Conservation (phyloP, 148 eudicot species). For the Dianthus caryophyllus region DNA sequence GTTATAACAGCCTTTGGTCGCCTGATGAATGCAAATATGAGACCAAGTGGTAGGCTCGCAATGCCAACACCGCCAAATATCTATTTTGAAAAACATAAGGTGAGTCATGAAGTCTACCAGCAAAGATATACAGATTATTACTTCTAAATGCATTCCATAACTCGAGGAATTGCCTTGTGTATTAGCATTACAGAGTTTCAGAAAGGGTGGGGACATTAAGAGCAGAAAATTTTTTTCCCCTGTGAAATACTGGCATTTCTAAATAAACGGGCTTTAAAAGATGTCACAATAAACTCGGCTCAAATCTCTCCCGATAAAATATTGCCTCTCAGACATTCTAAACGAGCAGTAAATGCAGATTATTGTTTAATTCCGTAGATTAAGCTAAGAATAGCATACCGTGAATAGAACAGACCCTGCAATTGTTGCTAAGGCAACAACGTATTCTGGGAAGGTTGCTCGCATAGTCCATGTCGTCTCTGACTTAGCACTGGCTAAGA, state of each 20-base stretch:
- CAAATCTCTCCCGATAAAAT: not conserved
- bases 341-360: too few relatives aligned
- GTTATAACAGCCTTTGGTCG: conserved; percentile 98
- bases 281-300: not conserved
- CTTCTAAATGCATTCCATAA: not conserved
- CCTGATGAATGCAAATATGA: conserved; percentile 82
- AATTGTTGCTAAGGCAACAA: conserved; percentile 94
- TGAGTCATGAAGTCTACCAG: conserved; percentile 13
- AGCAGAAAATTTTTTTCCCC: too few relatives aligned
- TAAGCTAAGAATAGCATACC: conserved; percentile 45
- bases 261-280: not conserved
- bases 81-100: conserved; percentile 32
- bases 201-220: not conserved
- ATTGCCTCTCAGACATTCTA: not conserved
- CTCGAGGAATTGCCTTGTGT: not conserved
- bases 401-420: conserved; percentile 95
- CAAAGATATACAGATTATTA: conserved; percentile 2
- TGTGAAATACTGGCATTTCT: not conserved
- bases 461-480: conserved; percentile 99
- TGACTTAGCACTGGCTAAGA: conserved; percentile 63
- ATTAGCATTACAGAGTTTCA: conserved; percentile 3
- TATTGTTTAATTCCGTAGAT: too few relatives aligned
- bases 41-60: conserved; percentile 90
- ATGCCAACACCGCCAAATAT: conserved; percentile 98
- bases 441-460: conserved; percentile 90